Base-by-base conservation (phyloP, 148 eudicot species). In the Diospyros kaki region DNA sequence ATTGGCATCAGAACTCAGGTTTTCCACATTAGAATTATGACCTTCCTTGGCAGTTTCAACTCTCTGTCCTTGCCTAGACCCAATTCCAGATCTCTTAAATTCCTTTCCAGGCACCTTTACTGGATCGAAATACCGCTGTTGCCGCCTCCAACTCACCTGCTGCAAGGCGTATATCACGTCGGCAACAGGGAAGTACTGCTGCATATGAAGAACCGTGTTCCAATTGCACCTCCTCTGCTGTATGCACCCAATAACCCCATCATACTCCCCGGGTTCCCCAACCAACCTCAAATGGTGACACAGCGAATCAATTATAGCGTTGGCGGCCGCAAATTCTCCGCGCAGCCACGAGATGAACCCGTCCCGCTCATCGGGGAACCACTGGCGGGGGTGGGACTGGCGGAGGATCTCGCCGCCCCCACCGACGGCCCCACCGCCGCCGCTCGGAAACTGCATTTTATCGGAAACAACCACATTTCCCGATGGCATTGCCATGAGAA, bases 321-420 rank as follows among this genome's bases (percentile, higher is more conserved):
- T 88, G 1, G 92, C 85, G 3, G 92, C 92, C 2, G 88, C 88
- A 50, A 88, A 88, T 72, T 88, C 92, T 41, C 89, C 88, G 3
- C 88, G 78, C 41, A 85, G 61, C 90, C 90, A 87, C 42, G 74
- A 58, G 65, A 87, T 72, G 55, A 82, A 78, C 74, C 83, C 83
- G 45, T 87, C 90, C 40, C 87, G 64, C 73, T 82, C 86, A 44
- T 84, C 87, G 15, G 75, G 78, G 40, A 59, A 71, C 81, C 83
- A 80, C 73, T 74, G 84, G 4, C 72, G 66, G 39, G n/a, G 62
- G 69, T 76, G 73, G 18, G 52, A 68, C 68, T 61, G 75, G 13
- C 50, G 59, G 46, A 40, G 44, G 64, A 74, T 60, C 74, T 63
- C 74, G 0, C 61, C 77, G 6, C 78, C 74, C 10, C 45, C 56